Conservation (phyloP, 176 grass and related monocot species). For the Oryza meridionalis region DNA sequence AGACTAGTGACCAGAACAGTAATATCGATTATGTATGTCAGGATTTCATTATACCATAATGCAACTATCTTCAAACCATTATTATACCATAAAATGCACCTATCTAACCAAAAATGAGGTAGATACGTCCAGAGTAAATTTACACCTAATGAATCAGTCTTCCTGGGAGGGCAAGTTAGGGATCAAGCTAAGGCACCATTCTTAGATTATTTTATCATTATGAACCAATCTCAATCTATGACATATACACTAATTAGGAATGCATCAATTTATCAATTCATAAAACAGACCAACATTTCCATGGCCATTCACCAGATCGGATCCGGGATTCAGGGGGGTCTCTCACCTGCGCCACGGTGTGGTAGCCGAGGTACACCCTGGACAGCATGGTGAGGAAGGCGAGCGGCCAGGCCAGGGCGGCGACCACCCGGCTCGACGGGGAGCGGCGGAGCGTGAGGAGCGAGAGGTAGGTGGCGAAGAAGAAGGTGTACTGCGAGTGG, state of each 20-base stretch:
- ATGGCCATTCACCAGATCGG: constrained; percentile 32
- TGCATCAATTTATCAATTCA: constrained; percentile 6
- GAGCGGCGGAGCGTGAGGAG: constrained; percentile 54
- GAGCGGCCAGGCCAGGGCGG: constrained; percentile 64
- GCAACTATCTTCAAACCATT: neutral
- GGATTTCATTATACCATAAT: neutral
- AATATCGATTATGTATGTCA: neutral
- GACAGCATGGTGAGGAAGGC: constrained; percentile 96
- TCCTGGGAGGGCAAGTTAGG: neutral
- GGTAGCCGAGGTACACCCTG: constrained; percentile 95
- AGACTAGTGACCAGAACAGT: neutral
- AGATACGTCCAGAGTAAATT: neutral
- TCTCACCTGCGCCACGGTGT: constrained; percentile 83
- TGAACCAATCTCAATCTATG: neutral
- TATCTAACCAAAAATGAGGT: neutral
- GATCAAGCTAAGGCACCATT: neutral
- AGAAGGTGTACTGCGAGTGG: constrained; percentile 96
- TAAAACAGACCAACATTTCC: neutral
- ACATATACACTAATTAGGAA: neutral
- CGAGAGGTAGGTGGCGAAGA: constrained; percentile 91
- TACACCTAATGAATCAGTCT: neutral
- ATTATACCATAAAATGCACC: neutral
- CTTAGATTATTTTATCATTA: neutral
- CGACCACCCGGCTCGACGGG: constrained; percentile 34
- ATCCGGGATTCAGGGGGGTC: constrained; percentile 31